These are phyloP conservation scores for Geranium rotundifolium DNA, from an alignment of 345 rosid genomes.

Conservation along the genomic window DNA sequence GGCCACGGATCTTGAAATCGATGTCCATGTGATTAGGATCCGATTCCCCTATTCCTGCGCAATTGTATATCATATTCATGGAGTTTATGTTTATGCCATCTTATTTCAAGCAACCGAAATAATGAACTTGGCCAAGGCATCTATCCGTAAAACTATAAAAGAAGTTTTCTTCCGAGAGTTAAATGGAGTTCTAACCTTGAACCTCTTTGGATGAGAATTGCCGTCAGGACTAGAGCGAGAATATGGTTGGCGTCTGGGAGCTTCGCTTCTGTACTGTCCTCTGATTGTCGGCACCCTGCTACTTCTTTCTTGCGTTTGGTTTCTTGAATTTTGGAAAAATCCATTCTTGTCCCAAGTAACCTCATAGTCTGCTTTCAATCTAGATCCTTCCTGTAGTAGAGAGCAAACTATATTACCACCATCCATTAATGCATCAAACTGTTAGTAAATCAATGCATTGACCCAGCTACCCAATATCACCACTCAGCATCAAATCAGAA, in stretches of 20 bases:
- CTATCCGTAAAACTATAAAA: no score
- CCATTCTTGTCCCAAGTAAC: constrained; percentile 74
- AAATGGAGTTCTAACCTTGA: constrained; percentile 43
- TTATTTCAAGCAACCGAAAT: background rate
- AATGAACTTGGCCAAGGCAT: background rate
- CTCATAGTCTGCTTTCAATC: constrained; percentile 69
- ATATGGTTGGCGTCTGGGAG: constrained; percentile 23
- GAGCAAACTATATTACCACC: no score
- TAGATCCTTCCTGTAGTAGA: constrained; percentile 62
- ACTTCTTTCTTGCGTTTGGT: constrained; percentile 27
- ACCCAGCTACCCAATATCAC: background rate
- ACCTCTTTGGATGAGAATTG: constrained; percentile 62
- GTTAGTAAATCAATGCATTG: background rate
- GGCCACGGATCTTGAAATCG: no score
- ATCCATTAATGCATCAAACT: background rate
- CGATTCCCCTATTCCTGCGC: no score
- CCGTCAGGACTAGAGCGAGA: constrained; percentile 34
- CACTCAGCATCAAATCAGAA: background rate
- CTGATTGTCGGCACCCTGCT: constrained; percentile 21
- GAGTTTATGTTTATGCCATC: no score
- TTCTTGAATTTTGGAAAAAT: constrained; percentile 49
- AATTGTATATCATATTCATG: no score
- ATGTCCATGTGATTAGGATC: no score
- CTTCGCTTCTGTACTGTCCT: constrained; percentile 28
- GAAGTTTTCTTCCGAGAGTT: background rate